Conservation (phyloP, 352 stramenopile genomes). For the Plasmopara viticola region DNA sequence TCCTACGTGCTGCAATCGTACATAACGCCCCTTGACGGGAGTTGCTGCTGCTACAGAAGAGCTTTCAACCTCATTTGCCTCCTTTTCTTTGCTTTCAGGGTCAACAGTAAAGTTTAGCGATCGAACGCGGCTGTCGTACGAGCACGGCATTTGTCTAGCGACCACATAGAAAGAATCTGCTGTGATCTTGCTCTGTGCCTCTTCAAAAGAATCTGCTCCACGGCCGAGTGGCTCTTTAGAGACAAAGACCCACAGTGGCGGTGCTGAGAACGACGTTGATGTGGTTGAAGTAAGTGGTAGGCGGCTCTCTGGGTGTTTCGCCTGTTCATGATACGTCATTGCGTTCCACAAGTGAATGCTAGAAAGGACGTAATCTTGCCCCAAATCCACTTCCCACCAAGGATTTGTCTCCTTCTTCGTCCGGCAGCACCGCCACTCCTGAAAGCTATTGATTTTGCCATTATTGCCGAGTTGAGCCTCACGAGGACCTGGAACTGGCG, state of each 20-base stretch:
- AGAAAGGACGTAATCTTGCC: constrained; percentile 23
- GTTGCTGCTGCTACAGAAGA: neutral
- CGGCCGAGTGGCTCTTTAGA: constrained; percentile 37
- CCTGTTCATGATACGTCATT: constrained; percentile 64
- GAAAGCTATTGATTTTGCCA: constrained; percentile 57
- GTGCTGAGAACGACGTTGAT: constrained; percentile 25
- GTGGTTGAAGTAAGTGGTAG: constrained; percentile 35
- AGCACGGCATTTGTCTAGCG: constrained; percentile 18
- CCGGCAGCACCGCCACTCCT: constrained; percentile 61
- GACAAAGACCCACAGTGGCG: constrained; percentile 50
- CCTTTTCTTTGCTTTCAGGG: neutral
- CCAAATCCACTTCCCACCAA: constrained; percentile 74
- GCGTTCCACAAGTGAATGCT: constrained; percentile 61
- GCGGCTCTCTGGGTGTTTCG: constrained; percentile 32
- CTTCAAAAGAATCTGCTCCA: constrained; percentile 10
- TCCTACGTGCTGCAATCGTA: constrained; percentile 55
- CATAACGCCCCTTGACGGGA: constrained; percentile 32
- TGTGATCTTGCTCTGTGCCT: constrained; percentile 15
- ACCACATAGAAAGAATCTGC: constrained; percentile 10
- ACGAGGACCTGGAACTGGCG: constrained; percentile 38
- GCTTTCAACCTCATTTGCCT: neutral
- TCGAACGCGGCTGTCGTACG: constrained; percentile 20
- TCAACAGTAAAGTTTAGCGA: constrained; percentile 17
- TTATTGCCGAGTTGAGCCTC: constrained; percentile 49
- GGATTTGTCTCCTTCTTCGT: constrained; percentile 48